phyloP scores from a whole-genome alignment of 1,139 yeast species.

The Petasospora rhodanensis region DNA sequence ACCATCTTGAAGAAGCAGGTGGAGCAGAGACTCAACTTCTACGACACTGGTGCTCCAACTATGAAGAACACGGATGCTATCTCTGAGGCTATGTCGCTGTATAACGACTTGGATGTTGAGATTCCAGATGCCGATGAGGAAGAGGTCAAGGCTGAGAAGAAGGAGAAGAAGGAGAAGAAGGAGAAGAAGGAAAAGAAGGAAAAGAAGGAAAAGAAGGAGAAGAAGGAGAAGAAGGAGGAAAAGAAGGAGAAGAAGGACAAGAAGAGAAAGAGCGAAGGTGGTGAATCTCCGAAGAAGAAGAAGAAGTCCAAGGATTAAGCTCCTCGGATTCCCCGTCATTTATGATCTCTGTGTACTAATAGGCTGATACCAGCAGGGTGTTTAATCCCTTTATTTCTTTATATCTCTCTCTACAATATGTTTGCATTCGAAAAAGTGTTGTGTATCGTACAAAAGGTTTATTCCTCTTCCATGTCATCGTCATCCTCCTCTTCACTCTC shows the following conservation, averaged over 20 bases:
- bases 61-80: constrained; percentile 95
- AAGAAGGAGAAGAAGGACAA: constrained; percentile 43
- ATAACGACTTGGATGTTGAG: constrained; percentile 46
- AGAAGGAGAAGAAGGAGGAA: constrained; percentile 48
- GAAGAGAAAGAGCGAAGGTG: constrained; percentile 9
- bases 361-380: constrained; percentile 1
- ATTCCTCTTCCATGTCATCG: constrained; percentile 21
- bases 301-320: constrained; percentile 11
- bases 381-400: too few species aligned
- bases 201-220: constrained; percentile 46
- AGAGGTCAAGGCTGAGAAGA: constrained; percentile 38
- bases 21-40: constrained; percentile 93
- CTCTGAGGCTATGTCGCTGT: constrained; percentile 77
- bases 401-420: too few species aligned
- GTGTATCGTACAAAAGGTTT: too few species aligned
- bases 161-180: constrained; percentile 36
- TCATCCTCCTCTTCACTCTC: constrained; percentile 49
- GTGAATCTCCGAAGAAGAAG: constrained; percentile 10
- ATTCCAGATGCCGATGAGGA: constrained; percentile 33
- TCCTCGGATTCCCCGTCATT: neutral
- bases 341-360: constrained; percentile 1
- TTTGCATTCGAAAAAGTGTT: too few species aligned
- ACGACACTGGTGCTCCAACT: constrained; percentile 95
- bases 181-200: constrained; percentile 52
- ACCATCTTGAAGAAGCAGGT: constrained; percentile 90